These are phyloP conservation scores for Lithospermum erythrorhizon DNA, from an alignment of 257 asterid genomes.

Conservation along the genomic window DNA sequence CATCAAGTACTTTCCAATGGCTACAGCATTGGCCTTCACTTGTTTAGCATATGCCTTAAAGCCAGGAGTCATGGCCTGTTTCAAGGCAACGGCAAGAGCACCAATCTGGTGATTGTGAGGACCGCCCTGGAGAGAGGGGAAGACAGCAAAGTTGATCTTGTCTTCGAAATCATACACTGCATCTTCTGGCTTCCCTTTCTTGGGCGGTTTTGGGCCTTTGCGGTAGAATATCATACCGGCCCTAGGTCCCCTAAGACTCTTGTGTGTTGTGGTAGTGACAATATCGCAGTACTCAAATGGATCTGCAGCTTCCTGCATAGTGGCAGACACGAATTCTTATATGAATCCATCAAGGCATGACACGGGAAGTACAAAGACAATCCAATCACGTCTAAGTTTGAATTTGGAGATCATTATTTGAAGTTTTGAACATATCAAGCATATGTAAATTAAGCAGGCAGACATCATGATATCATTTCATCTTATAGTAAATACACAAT, in stretches of 20 bases:
- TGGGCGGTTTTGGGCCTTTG: slow-evolving; percentile 38
- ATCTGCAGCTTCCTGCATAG: slow-evolving; percentile 63
- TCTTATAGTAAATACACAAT: too few species aligned
- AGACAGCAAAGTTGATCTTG: slow-evolving; percentile 87
- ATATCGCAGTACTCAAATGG: slow-evolving; percentile 37
- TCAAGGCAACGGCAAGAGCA: slow-evolving; percentile 93
- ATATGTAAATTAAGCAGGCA: too few species aligned
- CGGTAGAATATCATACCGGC: slow-evolving; percentile 42
- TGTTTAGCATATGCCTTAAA: slow-evolving; percentile 89
- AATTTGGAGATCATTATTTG: too few species aligned
- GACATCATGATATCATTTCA: too few species aligned
- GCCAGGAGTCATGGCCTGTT: slow-evolving; percentile 72
- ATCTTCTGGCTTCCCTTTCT: slow-evolving; percentile 67
- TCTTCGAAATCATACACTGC: slow-evolving; percentile 92
- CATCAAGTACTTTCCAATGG: slow-evolving; percentile 74
- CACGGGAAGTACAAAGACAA: too few species aligned
- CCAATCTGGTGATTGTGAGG: slow-evolving; percentile 98
- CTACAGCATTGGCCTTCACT: slow-evolving; percentile 89
- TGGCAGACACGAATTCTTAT: too few species aligned
- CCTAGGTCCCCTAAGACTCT: slow-evolving; percentile 66
- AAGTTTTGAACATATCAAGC: too few species aligned
- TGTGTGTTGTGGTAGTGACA: slow-evolving; percentile 88
- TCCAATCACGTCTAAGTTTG: too few species aligned
- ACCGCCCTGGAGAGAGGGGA: slow-evolving; percentile 96
- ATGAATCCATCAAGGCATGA: too few species aligned